These are phyloP conservation scores for Tulasnella sp. DNA, from an alignment of 768 basidiomycete species.

Conservation along the genomic window DNA sequence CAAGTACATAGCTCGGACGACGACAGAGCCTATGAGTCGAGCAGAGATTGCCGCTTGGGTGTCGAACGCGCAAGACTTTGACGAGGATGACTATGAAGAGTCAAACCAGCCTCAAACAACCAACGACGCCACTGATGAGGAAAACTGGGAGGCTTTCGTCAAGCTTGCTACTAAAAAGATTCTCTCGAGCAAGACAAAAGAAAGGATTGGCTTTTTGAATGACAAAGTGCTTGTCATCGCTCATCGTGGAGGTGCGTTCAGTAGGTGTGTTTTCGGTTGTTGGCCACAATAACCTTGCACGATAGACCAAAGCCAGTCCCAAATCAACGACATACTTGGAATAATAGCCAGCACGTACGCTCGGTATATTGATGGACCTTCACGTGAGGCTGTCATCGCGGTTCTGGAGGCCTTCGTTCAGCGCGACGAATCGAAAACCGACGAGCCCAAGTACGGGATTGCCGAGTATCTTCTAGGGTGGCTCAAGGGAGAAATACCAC, in stretches of 20 bases:
- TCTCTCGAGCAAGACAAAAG: constrained; percentile 42
- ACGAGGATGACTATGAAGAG: constrained; percentile 19
- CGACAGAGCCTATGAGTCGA: constrained; percentile 23
- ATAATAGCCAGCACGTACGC: constrained; percentile 67
- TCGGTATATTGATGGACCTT: constrained; percentile 61
- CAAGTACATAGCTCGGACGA: constrained; percentile 1
- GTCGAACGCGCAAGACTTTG: constrained; percentile 30
- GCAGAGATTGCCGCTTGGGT: constrained; percentile 57
- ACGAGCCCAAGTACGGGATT: constrained; percentile 43
- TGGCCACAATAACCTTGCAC: constrained; percentile 38
- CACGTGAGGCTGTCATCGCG: constrained; percentile 57
- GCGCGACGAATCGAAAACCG: constrained; percentile 40
- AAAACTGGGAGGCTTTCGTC: constrained; percentile 18
- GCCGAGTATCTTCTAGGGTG: constrained; percentile 59
- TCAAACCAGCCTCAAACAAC: background rate
- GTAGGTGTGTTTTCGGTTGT: background rate
- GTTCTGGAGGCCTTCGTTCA: constrained; percentile 53
- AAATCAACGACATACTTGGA: constrained; percentile 57
- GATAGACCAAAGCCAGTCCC: constrained; percentile 24
- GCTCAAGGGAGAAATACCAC: constrained; percentile 55
- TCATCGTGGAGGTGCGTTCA: constrained; percentile 42
- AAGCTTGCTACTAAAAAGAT: constrained; percentile 38
- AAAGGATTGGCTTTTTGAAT: constrained; percentile 44
- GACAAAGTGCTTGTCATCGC: constrained; percentile 50
- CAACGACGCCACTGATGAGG: constrained; percentile 2